Evolutionary conservation across 2,329 filamentous ascomycete species (phyloP).

Genomic region (Aureobasidium sp.): DNA sequence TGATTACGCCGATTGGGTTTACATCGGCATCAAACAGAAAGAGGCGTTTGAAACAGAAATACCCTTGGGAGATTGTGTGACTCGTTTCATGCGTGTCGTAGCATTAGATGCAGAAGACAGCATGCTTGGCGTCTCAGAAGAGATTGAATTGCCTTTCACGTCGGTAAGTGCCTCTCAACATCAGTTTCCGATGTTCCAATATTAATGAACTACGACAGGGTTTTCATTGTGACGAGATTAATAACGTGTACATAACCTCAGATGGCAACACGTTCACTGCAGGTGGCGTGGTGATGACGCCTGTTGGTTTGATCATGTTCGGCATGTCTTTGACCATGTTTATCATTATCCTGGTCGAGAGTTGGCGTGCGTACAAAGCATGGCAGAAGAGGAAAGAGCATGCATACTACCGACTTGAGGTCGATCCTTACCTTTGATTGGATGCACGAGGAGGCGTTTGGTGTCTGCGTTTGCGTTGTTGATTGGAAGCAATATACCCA

Average conservation of each 20-base stretch:
- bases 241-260: slow-evolving; percentile 1
- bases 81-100: slow-evolving; percentile 20
- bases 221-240: slow-evolving; percentile 10
- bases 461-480: not conserved
- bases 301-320: slow-evolving; percentile 7
- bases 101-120: slow-evolving; percentile 22
- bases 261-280: not conserved
- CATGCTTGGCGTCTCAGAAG: slow-evolving; percentile 17
- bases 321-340: slow-evolving; percentile 12
- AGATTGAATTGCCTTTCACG: not conserved
- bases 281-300: not conserved
- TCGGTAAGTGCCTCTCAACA: not conserved
- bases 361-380: not conserved
- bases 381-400: slow-evolving; percentile 10
- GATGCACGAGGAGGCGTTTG: not conserved
- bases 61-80: not conserved
- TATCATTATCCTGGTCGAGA: not conserved
- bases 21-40: slow-evolving; percentile 17
- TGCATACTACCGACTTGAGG: slow-evolving; percentile 10
- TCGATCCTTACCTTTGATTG: slow-evolving; percentile 1
- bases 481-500: not conserved
- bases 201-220: not conserved
- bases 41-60: slow-evolving; percentile 23
- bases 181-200: not conserved
- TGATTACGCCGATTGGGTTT: slow-evolving; percentile 19